phyloP scores from a whole-genome alignment of 257 asterid genomes.

The Solanum pennellii region DNA sequence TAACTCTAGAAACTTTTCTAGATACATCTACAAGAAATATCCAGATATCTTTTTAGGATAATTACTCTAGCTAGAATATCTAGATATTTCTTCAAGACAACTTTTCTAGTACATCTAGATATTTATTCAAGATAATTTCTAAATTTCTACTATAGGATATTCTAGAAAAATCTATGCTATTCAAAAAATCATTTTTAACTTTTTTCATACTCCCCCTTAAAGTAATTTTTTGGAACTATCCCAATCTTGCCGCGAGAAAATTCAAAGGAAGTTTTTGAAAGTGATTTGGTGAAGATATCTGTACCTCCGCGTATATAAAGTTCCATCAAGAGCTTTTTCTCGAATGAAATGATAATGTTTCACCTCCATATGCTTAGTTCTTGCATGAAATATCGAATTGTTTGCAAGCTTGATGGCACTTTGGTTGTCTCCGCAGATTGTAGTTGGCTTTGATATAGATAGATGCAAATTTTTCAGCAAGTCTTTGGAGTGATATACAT shows the following conservation, averaged over 20 bases:
- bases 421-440: not conserved
- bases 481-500: not conserved
- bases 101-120: too few species aligned
- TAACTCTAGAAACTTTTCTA: too few species aligned
- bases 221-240: not conserved
- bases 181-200: too few species aligned
- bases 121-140: too few species aligned
- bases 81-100: too few species aligned
- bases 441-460: not conserved
- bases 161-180: too few species aligned
- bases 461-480: not conserved
- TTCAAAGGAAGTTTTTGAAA: not conserved
- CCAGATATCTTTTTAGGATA: too few species aligned
- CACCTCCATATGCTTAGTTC: not conserved
- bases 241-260: not conserved
- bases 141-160: too few species aligned
- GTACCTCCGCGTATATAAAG: not conserved
- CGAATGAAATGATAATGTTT: not conserved
- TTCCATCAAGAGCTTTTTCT: not conserved
- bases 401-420: not conserved
- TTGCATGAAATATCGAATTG: not conserved
- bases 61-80: too few species aligned
- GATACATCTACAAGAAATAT: too few species aligned
- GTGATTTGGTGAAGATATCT: not conserved
- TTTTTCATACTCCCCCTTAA: not conserved